These are phyloP conservation scores for Cyclotella cryptica DNA, from an alignment of 108 stramenopile genomes.

Conservation along the genomic window DNA sequence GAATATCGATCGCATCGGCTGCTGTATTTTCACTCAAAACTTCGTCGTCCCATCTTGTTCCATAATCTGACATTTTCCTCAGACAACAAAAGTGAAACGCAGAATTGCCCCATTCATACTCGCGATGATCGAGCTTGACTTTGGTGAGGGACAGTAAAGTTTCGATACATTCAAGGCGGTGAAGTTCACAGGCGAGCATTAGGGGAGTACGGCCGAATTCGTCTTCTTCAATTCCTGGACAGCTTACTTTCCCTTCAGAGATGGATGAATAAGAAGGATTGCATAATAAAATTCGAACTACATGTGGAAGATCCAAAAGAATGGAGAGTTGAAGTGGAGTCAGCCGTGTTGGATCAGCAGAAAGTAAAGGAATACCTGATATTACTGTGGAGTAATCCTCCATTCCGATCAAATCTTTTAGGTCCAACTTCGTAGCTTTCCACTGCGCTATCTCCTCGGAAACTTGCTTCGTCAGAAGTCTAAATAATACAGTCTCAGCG, in stretches of 20 bases:
- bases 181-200: constrained; percentile 64
- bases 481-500: constrained; percentile 8
- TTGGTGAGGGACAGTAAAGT: constrained; percentile 41
- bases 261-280: background rate
- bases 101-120: constrained; percentile 37
- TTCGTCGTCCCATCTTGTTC: background rate
- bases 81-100: constrained; percentile 52
- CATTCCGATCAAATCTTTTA: background rate
- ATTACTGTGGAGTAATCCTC: background rate
- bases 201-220: constrained; percentile 45
- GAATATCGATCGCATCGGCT: constrained; percentile 22
- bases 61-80: background rate
- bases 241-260: background rate
- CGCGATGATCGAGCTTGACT: constrained; percentile 37
- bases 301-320: constrained; percentile 20
- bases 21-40: constrained; percentile 7
- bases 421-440: background rate
- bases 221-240: constrained; percentile 33
- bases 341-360: constrained; percentile 25
- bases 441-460: background rate
- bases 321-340: constrained; percentile 43
- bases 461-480: background rate
- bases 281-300: constrained; percentile 20
- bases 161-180: constrained; percentile 58
- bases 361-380: background rate